A percentile compares a stretch with the other conserved stretches of the same genome.
Evolutionary conservation across 1,284 basidiomycete species (phyloP).

Genomic region (Trichosporon sp.): DNA sequence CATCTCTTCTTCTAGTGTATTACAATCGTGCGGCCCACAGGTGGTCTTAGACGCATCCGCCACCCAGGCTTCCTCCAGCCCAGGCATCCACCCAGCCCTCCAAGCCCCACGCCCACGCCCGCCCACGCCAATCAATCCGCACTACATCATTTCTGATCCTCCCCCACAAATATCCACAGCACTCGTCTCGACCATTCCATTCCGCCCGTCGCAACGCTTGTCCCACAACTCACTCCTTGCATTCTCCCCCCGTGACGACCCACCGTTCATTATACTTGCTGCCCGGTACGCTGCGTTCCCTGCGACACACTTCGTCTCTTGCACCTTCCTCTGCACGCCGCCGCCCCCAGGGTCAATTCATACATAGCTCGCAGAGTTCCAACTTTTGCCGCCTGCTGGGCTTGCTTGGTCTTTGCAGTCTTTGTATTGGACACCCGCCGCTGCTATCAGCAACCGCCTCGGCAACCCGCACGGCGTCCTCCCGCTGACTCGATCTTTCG

Average conservation of each 20-base stretch:
- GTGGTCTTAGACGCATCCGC: not conserved
- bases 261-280: not conserved
- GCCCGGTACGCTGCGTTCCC: not conserved
- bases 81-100: not conserved
- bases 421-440: not conserved
- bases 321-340: not conserved
- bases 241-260: not conserved
- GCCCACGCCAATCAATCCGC: not conserved
- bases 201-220: not conserved
- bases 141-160: not conserved
- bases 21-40: not conserved
- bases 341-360: conserved; percentile 2
- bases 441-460: not conserved
- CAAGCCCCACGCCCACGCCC: not conserved
- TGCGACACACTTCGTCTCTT: not conserved
- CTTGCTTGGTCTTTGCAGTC: not conserved
- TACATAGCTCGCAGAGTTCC: not conserved
- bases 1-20: not conserved
- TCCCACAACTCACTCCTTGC: not conserved
- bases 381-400: conserved; percentile 1
- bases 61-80: not conserved
- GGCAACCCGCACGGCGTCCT: not conserved
- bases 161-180: not conserved
- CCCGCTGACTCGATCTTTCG: not conserved
- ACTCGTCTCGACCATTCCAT: not conserved